A percentile compares a stretch with the other conserved stretches of the same genome.
Conservation (phyloP, 2,329 filamentous ascomycete genomes). For the Diaporthe batatas region DNA sequence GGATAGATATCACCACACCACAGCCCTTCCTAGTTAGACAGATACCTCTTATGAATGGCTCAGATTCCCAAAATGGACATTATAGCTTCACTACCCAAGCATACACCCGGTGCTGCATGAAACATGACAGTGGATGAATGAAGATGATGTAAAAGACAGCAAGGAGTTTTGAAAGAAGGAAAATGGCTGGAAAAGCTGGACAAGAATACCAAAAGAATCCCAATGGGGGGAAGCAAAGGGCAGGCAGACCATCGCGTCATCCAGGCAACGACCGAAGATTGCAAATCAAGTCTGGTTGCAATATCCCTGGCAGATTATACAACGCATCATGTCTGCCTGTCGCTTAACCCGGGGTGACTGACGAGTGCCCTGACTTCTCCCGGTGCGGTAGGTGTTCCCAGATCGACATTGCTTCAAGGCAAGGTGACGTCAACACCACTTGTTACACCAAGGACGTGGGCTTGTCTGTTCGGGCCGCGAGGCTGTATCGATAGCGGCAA, state of each 20-base stretch:
- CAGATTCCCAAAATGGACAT: not conserved
- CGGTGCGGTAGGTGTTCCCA: not conserved
- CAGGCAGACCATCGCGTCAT: not conserved
- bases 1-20: slow-evolving; percentile 21
- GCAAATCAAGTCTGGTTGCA: not conserved
- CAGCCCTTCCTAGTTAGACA: slow-evolving; percentile 24
- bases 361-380: not conserved
- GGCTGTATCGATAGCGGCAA: not conserved
- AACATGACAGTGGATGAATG: slow-evolving; percentile 1
- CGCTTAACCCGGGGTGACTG: not conserved
- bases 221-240: not conserved
- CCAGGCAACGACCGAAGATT: not conserved
- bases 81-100: slow-evolving; percentile 18
- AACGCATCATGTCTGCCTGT: not conserved
- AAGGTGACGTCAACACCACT: slow-evolving; percentile 30
- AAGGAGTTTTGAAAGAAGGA: not conserved
- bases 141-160: not conserved
- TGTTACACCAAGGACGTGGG: slow-evolving; percentile 2
- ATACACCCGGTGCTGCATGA: slow-evolving; percentile 14
- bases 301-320: not conserved
- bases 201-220: not conserved
- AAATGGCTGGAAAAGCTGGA: not conserved
- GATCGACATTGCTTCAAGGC: slow-evolving; percentile 29
- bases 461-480: not conserved
- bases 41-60: not conserved